phyloP scores from a whole-genome alignment of 2,329 filamentous ascomycete species.

The Neofusicoccum ribis region DNA sequence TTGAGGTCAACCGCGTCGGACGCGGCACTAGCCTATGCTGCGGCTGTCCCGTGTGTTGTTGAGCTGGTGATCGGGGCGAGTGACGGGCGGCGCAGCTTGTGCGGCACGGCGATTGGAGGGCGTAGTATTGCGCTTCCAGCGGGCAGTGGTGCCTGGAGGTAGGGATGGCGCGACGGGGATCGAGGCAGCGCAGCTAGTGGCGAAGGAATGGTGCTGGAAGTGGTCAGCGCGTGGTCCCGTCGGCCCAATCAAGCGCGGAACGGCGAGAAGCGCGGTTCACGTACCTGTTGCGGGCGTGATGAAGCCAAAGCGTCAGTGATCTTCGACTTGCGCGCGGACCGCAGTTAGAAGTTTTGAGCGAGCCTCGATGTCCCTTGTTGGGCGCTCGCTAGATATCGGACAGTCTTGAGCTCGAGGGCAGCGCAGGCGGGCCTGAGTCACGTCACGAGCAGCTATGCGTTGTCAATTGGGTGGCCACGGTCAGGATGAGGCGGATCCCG shows the following conservation, averaged over 20 bases:
- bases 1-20: constrained; percentile 31
- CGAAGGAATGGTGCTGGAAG: constrained; percentile 35
- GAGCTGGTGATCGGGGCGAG: constrained; percentile 23
- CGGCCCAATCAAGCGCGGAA: constrained; percentile 29
- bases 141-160: constrained; percentile 23
- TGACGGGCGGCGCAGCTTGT: constrained; percentile 20
- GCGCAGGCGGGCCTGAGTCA: constrained; percentile 34
- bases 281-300: constrained; percentile 26
- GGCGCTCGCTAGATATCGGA: constrained; percentile 33
- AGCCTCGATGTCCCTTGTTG: constrained; percentile 33
- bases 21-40: constrained; percentile 35
- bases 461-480: constrained; percentile 42
- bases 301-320: constrained; percentile 20
- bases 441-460: constrained; percentile 41
- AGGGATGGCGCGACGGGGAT: constrained; percentile 30
- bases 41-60: constrained; percentile 24
- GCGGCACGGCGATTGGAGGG: constrained; percentile 31
- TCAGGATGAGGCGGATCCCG: constrained; percentile 37
- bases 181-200: constrained; percentile 30
- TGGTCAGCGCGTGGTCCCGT: constrained; percentile 30
- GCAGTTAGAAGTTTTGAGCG: constrained; percentile 26
- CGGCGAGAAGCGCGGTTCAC: constrained; percentile 21
- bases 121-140: constrained; percentile 4
- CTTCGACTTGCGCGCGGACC: constrained; percentile 18
- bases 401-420: constrained; percentile 32